Evolutionary conservation across 345 rosid genomes (phyloP).

Genomic region (Aquilaria yunnanensis): DNA sequence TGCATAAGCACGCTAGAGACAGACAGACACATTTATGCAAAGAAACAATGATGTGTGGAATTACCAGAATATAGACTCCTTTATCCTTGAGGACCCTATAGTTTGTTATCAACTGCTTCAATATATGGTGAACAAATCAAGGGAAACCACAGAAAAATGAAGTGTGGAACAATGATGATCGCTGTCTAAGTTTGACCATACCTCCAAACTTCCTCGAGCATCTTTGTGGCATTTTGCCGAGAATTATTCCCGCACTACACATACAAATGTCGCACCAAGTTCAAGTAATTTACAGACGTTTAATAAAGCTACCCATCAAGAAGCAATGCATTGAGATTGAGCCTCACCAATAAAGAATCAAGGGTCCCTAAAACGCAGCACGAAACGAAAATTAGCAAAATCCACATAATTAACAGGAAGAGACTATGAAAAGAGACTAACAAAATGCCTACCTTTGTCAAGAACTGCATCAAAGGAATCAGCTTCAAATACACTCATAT

Average conservation of each 20-base stretch:
- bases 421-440: neutral
- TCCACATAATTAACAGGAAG: neutral
- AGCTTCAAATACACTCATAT: constrained; percentile 55
- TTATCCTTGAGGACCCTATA: constrained; percentile 96
- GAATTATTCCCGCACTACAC: constrained; percentile 75
- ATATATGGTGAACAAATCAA: constrained; percentile 71
- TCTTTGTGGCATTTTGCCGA: constrained; percentile 52
- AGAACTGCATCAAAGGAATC: constrained; percentile 70
- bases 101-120: constrained; percentile 88
- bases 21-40: neutral
- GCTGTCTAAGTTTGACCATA: constrained; percentile 21
- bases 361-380: constrained; percentile 58
- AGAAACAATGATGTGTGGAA: constrained; percentile 2
- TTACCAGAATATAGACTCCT: constrained; percentile 87
- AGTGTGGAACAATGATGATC: constrained; percentile 4
- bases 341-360: constrained; percentile 83
- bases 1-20: neutral
- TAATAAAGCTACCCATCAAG: neutral
- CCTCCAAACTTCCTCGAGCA: constrained; percentile 88
- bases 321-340: constrained; percentile 4
- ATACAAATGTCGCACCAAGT: constrained; percentile 7
- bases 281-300: neutral
- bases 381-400: constrained; percentile 13
- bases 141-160: constrained; percentile 34
- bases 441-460: constrained; percentile 54